Percentiles rank a stretch among this genome's conserved stretches.
Conservation (phyloP, 768 basidiomycete species). For the Agrocybe chaxingu region DNA sequence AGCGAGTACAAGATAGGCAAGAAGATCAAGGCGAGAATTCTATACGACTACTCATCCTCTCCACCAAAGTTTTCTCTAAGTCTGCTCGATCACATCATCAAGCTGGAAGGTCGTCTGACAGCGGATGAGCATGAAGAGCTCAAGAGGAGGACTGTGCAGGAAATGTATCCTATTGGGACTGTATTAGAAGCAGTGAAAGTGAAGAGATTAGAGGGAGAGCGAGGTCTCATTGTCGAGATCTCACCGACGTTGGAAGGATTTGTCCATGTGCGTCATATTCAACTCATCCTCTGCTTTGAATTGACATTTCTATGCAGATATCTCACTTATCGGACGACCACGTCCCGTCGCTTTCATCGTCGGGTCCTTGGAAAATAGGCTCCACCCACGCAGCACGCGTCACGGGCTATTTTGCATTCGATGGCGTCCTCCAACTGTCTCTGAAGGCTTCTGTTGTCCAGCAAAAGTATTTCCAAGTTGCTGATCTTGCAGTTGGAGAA, state of each 20-base stretch:
- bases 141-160: conserved; percentile 34
- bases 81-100: conserved; percentile 67
- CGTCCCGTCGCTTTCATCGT: conserved; percentile 71
- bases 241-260: conserved; percentile 70
- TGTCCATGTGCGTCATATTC: conserved; percentile 65
- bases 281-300: conserved; percentile 3
- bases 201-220: conserved; percentile 70
- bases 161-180: conserved; percentile 71
- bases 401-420: conserved; percentile 79
- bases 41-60: conserved; percentile 74
- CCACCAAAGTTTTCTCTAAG: conserved; percentile 87
- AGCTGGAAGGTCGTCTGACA: conserved; percentile 41
- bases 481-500: conserved; percentile 83
- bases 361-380: conserved; percentile 78
- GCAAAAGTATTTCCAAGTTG: conserved; percentile 81
- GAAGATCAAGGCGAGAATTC: conserved; percentile 79
- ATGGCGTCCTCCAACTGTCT: conserved; percentile 87
- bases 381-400: conserved; percentile 84
- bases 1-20: conserved; percentile 58
- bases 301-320: conserved; percentile 52
- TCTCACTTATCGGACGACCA: conserved; percentile 93
- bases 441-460: conserved; percentile 79
- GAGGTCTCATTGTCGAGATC: conserved; percentile 74
- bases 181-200: conserved; percentile 74
- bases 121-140: conserved; percentile 15